Evolutionary conservation across 2,329 filamentous ascomycete species (phyloP), one percentile per base, ranked within the genome.

Genomic region (Ophiostoma quercus): DNA sequence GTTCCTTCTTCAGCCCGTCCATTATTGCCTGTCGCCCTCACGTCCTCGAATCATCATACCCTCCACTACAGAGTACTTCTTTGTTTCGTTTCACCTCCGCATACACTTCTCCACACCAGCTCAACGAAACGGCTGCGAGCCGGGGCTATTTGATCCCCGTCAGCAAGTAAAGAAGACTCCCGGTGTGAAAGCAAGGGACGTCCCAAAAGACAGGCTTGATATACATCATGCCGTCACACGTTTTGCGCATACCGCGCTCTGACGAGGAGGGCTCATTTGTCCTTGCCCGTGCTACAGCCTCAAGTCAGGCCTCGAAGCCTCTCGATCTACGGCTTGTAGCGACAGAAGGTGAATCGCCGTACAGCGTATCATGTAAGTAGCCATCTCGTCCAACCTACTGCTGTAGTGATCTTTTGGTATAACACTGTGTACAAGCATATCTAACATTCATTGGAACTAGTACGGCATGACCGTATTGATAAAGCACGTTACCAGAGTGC

Each of bases 271-370:
- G 81, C 66, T 78, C 81, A 19, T 87, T 84, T 73, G 83, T 92
- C 39, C 82, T 93, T 29, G 76, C 91, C 22, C 84, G 90, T 74
- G 84, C 88, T 70, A 81, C 81, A 1, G 79, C 84, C 29, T 83
- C 78, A 69, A 81, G 80, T 51, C 32, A 71, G 60, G 69, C 73
- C 19, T 79, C 81, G 47, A 82, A 82, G 70, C 82, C 84, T 1
- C 79, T 92, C 39, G 88, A 92, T 77, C 78, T 91, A 66, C 88
- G 87, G 76, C 78, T 93, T 39, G 82, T 89, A 43, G 90, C 85
- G 43, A 92, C 90, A 39, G 90, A 93, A 75, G 86, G 87, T 69
- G 83, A 85, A 70, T 83, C 82, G 66, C 84, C 87, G 7, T 91
- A 88, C 78, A 80, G 83, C 60, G 78, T 82, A 70, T 82, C 82